These are phyloP conservation scores for Misopates orontium DNA, from an alignment of 257 asterid genomes.

Conservation along the genomic window DNA sequence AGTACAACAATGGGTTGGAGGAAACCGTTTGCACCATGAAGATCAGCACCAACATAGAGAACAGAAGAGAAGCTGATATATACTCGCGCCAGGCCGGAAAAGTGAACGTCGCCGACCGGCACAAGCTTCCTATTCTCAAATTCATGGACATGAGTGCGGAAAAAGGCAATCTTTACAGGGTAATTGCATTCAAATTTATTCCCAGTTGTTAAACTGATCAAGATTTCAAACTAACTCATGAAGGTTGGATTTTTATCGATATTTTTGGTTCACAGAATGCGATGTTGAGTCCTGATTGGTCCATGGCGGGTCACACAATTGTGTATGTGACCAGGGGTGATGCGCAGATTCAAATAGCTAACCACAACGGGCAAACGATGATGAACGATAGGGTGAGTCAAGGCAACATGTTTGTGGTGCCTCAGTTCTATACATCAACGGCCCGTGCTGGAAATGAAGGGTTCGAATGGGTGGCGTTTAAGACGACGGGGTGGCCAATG, in stretches of 20 bases:
- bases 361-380: conserved; percentile 47
- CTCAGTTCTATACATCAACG: conserved; percentile 54
- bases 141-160: conserved; percentile 74
- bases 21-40: conserved; percentile 56
- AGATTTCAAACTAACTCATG: neutral
- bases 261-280: too few relatives aligned
- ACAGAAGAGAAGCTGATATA: conserved; percentile 46
- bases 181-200: conserved; percentile 24
- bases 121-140: conserved; percentile 61
- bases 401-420: conserved; percentile 73
- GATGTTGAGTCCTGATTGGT: conserved; percentile 59
- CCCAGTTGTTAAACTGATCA: neutral
- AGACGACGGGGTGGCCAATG: conserved; percentile 60
- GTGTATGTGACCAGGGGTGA: conserved; percentile 63
- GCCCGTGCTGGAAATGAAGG: conserved; percentile 52
- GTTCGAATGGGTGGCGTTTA: conserved; percentile 58
- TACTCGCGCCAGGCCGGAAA: conserved; percentile 71
- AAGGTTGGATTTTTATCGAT: too few relatives aligned
- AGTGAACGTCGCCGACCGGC: conserved; percentile 44
- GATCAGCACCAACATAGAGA: conserved; percentile 44
- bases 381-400: conserved; percentile 60
- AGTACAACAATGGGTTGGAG: conserved; percentile 42
- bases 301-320: conserved; percentile 51
- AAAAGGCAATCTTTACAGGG: conserved; percentile 58
- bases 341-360: conserved; percentile 51